Conservation (phyloP, 2,329 filamentous ascomycete genomes). For the Paraphoma chrysanthemicola region DNA sequence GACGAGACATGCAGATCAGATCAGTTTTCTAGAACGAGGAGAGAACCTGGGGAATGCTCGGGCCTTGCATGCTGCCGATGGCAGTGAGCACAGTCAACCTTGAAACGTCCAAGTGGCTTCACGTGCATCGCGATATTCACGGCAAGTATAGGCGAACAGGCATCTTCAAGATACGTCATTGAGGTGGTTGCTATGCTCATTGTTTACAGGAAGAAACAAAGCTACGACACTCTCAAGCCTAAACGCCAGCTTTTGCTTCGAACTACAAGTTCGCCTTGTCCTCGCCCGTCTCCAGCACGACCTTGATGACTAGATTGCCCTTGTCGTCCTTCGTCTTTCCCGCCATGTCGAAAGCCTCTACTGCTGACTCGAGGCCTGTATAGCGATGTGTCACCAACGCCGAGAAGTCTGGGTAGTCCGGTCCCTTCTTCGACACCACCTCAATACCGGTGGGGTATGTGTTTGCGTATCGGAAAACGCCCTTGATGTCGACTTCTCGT, state of each 20-base stretch:
- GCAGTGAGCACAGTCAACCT: not conserved
- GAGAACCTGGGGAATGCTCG: not conserved
- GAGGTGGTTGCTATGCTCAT: not conserved
- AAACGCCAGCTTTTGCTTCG: not conserved
- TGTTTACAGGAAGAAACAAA: not conserved
- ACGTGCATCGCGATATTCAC: not conserved
- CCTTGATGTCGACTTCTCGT: conserved; percentile 79
- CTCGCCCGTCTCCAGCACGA: conserved; percentile 61
- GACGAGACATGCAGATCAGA: not conserved
- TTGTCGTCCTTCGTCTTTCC: conserved; percentile 71
- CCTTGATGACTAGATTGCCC: conserved; percentile 75
- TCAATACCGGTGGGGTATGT: conserved; percentile 75
- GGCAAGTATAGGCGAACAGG: not conserved
- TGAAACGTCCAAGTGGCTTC: not conserved
- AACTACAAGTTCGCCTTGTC: conserved; percentile 25
- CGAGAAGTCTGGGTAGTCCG: conserved; percentile 67
- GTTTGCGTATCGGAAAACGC: conserved; percentile 79
- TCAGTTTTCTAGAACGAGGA: not conserved
- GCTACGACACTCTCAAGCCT: not conserved
- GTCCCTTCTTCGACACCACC: conserved; percentile 57
- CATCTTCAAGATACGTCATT: not conserved
- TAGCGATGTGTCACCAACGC: conserved; percentile 78
- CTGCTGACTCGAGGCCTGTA: conserved; percentile 67
- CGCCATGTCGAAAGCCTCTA: conserved; percentile 73
- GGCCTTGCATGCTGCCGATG: not conserved